phyloP scores from a whole-genome alignment of 2,329 filamentous ascomycete species.

The Alternaria ethzedia region DNA sequence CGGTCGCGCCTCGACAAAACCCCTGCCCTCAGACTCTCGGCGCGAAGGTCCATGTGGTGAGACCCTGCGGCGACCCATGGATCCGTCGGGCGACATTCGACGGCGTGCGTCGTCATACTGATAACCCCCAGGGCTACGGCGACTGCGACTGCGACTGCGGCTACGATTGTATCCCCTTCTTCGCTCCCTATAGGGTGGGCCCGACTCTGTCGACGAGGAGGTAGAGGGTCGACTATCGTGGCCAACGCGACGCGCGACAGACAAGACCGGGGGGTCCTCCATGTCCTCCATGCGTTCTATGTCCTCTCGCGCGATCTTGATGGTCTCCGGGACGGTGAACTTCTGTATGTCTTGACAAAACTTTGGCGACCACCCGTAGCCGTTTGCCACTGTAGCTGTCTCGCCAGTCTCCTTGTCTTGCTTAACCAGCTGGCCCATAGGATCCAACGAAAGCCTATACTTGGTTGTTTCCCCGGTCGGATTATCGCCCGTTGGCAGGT shows the following conservation, averaged over 20 bases:
- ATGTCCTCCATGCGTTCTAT: constrained; percentile 21
- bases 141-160: constrained; percentile 22
- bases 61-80: constrained; percentile 14
- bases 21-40: constrained; percentile 12
- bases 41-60: constrained; percentile 8
- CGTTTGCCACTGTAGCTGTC: constrained; percentile 71
- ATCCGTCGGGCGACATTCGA: constrained; percentile 20
- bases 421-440: constrained; percentile 73
- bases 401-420: constrained; percentile 71
- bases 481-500: constrained; percentile 56
- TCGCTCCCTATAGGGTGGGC: constrained; percentile 18
- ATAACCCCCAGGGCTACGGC: constrained; percentile 14
- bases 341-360: constrained; percentile 83
- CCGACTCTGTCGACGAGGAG: constrained; percentile 12
- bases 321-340: constrained; percentile 30
- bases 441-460: constrained; percentile 66
- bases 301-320: constrained; percentile 30
- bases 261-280: constrained; percentile 2
- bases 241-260: constrained; percentile 14
- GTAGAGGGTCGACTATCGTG: constrained; percentile 18
- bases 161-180: constrained; percentile 14
- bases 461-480: constrained; percentile 35
- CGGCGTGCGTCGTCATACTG: constrained; percentile 21
- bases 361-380: constrained; percentile 84
- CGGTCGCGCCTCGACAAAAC: constrained; percentile 12